Conservation (phyloP, 2,329 filamentous ascomycete genomes). For the Calonectria pseudoreteaudii region DNA sequence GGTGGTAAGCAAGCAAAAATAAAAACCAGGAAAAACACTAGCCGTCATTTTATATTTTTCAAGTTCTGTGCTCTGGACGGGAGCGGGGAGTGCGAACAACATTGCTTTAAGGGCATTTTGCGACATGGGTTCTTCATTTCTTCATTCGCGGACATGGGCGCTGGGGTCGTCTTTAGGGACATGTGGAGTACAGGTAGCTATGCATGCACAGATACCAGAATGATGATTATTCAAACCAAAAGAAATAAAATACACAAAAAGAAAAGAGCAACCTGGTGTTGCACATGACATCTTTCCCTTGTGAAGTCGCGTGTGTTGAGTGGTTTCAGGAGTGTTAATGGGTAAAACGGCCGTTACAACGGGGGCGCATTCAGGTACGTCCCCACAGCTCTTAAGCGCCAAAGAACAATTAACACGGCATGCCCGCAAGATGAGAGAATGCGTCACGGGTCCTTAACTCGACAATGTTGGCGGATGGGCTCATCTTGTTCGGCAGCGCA, state of each 20-base stretch:
- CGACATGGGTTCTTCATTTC: conserved; percentile 46
- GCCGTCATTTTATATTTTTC: conserved; percentile 35
- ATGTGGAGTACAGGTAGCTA: conserved; percentile 47
- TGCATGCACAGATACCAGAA: conserved; percentile 45
- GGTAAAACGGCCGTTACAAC: neutral
- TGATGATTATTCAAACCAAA: conserved; percentile 42
- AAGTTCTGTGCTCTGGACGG: conserved; percentile 48
- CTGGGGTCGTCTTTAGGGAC: conserved; percentile 47
- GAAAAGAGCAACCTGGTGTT: conserved; percentile 31
- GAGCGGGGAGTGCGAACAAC: conserved; percentile 49
- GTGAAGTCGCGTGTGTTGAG: conserved; percentile 23
- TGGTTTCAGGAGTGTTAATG: conserved; percentile 12
- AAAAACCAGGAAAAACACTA: conserved; percentile 22
- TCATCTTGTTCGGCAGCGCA: conserved; percentile 25
- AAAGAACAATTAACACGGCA: conserved; percentile 9
- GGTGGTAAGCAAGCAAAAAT: conserved; percentile 21
- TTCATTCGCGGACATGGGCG: conserved; percentile 48
- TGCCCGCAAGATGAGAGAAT: conserved; percentile 14
- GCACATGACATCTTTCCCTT: conserved; percentile 25
- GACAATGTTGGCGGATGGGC: neutral
- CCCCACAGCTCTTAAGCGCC: neutral
- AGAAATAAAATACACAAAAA: conserved; percentile 9
- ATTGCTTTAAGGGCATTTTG: conserved; percentile 51
- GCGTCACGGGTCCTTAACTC: conserved; percentile 10
- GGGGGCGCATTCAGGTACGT: neutral